A percentile compares a stretch with the other conserved stretches of the same genome.
Conservation (phyloP, 805 yeast species). For the Hemisphaericaspora nanyangensis region DNA sequence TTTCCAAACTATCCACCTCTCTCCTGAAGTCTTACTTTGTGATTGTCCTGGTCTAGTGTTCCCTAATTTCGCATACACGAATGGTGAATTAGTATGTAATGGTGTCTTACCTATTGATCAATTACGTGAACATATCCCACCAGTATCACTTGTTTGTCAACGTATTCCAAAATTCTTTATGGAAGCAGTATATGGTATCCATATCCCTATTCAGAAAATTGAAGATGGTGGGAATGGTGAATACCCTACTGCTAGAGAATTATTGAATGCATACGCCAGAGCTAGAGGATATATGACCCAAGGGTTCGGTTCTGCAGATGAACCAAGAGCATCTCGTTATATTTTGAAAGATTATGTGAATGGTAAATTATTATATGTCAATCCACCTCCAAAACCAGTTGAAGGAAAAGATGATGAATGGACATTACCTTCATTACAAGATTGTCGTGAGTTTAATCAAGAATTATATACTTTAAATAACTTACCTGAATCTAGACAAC, state of each 20-base stretch:
- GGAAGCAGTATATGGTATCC: constrained; percentile 92
- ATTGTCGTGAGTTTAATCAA: constrained; percentile 56
- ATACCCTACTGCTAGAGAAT: constrained; percentile 82
- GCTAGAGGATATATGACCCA: constrained; percentile 98
- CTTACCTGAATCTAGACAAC: constrained; percentile 69
- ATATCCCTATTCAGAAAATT: constrained; percentile 65
- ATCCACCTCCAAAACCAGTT: constrained; percentile 70
- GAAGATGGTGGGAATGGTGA: constrained; percentile 87
- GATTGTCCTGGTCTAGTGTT: constrained; percentile 99
- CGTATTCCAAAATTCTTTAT: constrained; percentile 84
- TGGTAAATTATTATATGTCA: constrained; percentile 80
- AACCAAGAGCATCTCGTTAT: constrained; percentile 88
- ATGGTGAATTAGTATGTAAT: constrained; percentile 94
- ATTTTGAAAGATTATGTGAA: constrained; percentile 91
- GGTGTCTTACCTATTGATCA: constrained; percentile 99
- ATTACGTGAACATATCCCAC: constrained; percentile 87
- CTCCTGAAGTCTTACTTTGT: constrained; percentile 80
- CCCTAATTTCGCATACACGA: constrained; percentile 95
- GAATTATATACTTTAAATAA: constrained; percentile 65
- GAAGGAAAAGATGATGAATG: constrained; percentile 54
- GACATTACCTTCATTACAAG: constrained; percentile 44
- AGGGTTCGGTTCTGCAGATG: constrained; percentile 96
- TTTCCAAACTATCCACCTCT: constrained; percentile 89
- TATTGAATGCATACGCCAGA: constrained; percentile 87
- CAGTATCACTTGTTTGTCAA: constrained; percentile 77